Evolutionary conservation across 305 asterid species (phyloP).

Genomic region (Coffea humblotiana): DNA sequence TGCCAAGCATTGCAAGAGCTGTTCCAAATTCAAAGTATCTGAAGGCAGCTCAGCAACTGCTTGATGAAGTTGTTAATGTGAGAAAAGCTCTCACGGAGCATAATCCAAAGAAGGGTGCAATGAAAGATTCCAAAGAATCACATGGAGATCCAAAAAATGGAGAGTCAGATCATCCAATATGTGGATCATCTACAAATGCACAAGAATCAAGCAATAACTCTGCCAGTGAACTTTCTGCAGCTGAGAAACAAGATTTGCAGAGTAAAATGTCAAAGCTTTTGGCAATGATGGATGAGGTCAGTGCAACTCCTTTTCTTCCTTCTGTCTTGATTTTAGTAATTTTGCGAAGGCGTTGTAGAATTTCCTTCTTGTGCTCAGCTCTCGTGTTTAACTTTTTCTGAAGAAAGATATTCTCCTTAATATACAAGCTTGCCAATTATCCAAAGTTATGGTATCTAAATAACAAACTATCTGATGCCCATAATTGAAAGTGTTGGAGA

Average conservation of each 20-base stretch:
- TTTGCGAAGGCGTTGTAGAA: not conserved
- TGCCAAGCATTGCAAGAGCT: conserved; percentile 39
- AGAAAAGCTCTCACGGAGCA: conserved; percentile 58
- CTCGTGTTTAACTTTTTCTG: not conserved
- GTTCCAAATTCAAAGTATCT: conserved; percentile 67
- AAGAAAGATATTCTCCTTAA: not conserved
- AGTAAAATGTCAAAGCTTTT: conserved; percentile 68
- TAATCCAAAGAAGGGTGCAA: conserved; percentile 30
- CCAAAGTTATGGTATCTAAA: not conserved
- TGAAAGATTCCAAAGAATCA: conserved; percentile 40
- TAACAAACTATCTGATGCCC: not conserved
- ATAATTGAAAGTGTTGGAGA: not conserved
- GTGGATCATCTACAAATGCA: conserved; percentile 33
- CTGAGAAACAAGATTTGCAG: conserved; percentile 78
- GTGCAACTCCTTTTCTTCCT: conserved; percentile 8
- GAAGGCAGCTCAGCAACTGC: conserved; percentile 74
- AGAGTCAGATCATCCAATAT: conserved; percentile 40
- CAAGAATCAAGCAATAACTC: conserved; percentile 35
- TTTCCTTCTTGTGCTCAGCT: not conserved
- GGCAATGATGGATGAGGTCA: conserved; percentile 86
- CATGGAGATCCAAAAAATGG: conserved; percentile 42
- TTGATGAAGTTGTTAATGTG: conserved; percentile 84
- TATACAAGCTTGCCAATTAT: not conserved
- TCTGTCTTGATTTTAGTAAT: not conserved
- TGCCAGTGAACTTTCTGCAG: conserved; percentile 49